phyloP scores from a whole-genome alignment of 768 basidiomycete genomes.

The Tylopilus subfusipes region DNA sequence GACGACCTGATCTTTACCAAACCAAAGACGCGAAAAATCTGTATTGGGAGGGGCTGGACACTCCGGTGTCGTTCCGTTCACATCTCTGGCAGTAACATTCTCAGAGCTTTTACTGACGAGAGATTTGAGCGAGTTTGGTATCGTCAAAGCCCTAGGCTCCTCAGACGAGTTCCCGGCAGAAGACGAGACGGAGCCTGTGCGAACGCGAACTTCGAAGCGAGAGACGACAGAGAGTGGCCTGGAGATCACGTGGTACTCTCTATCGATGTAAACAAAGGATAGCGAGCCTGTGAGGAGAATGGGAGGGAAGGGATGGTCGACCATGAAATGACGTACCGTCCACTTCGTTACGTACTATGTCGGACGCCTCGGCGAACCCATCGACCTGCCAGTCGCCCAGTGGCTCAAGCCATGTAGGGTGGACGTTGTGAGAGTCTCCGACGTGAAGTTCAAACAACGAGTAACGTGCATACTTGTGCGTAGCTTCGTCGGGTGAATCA shows the following conservation, averaged over 20 bases:
- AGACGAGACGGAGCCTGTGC: conserved; percentile 15
- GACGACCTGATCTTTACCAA: conserved; percentile 23
- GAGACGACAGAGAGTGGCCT: conserved; percentile 38
- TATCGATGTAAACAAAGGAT: conserved; percentile 37
- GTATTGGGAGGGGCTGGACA: conserved; percentile 27
- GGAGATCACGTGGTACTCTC: conserved; percentile 43
- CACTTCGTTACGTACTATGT: conserved; percentile 41
- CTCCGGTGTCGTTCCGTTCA: conserved; percentile 25
- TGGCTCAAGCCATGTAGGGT: conserved; percentile 36
- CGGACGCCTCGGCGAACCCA: conserved; percentile 43
- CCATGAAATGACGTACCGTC: conserved; percentile 40
- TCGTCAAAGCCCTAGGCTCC: conserved; percentile 34
- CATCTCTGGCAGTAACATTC: conserved; percentile 27
- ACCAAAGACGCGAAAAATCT: conserved; percentile 20
- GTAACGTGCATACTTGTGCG: conserved; percentile 9
- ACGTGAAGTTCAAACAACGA: conserved; percentile 27
- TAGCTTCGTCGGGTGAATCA: conserved; percentile 11
- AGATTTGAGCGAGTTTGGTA: conserved; percentile 66
- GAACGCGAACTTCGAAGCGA: conserved; percentile 11
- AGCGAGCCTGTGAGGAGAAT: conserved; percentile 20
- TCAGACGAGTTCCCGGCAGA: conserved; percentile 22
- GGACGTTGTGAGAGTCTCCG: conserved; percentile 17
- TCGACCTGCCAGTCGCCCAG: conserved; percentile 56
- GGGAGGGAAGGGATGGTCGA: conserved; percentile 1
- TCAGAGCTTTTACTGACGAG: conserved; percentile 51